Conservation (phyloP, 345 rosid species). For the Dimocarpus longan region DNA sequence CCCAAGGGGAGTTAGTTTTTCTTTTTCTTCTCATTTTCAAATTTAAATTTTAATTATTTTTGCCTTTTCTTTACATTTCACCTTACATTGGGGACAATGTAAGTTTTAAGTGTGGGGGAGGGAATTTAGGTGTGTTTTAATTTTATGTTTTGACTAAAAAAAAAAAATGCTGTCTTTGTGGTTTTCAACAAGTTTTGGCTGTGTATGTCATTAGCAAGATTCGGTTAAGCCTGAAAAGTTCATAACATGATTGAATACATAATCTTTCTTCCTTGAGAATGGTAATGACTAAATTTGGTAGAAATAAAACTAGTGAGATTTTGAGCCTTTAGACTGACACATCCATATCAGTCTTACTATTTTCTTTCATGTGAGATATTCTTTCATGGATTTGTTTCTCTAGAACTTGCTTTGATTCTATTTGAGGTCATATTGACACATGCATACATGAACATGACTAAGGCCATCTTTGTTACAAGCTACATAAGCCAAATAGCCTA, state of each 20-base stretch:
- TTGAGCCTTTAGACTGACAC: background rate
- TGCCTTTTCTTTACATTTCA: conserved; percentile 6
- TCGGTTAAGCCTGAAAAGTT: conserved; percentile 1
- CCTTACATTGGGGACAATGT: conserved; percentile 10
- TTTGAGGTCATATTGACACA: background rate
- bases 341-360: conserved; percentile 9
- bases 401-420: no score
- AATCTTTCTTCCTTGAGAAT: conserved; percentile 9
- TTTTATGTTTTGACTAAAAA: no score
- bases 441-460: conserved; percentile 13
- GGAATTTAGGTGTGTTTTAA: background rate
- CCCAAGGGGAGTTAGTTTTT: conserved; percentile 8
- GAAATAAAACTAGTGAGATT: no score
- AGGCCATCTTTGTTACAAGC: conserved; percentile 3
- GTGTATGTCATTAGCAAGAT: background rate
- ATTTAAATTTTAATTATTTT: background rate
- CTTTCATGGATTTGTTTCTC: no score
- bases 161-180: background rate
- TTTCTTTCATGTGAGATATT: conserved; percentile 11
- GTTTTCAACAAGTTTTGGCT: no score
- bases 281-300: background rate
- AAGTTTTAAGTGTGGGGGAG: no score
- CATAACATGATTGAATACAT: conserved; percentile 12
- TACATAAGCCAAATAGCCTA: background rate
- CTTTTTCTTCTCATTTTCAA: background rate